Base-by-base conservation (phyloP, 2,329 filamentous ascomycete genomes). In the Colletotrichum sp. region DNA sequence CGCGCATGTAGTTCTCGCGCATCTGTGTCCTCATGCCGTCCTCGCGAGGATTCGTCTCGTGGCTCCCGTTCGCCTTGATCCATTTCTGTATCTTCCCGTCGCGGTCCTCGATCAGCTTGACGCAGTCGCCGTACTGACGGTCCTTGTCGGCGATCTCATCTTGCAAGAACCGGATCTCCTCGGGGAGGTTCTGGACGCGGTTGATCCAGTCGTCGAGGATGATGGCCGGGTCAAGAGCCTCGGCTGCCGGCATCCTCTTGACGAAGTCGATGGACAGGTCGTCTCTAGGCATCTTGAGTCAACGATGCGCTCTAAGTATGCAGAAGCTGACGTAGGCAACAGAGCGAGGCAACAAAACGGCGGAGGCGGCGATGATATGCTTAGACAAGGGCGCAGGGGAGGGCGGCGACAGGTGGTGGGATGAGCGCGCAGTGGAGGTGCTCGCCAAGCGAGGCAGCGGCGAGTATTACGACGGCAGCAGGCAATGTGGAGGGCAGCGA, bases 141-240 rank as follows among this genome's bases (percentile, higher is more conserved):
- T 98, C 95, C 84, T 96, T 96, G 82, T 95, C 93, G 81, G 92
- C 89, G 78, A 96, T 95, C 85, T 97, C 95, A 82, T 96, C 95
- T 81, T 96, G 93, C 77, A 96, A 90, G 86, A 96, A 96, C 24
- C 93, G 93, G 76, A 97, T 93, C 85, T 97, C 95, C 78, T 95
- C 94, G 77, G 95, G 95, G 32, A 96, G 89, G 81, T 97, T 97
- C 80, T 94, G 92, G 24, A 94, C 93, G 85, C 87, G 89, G 83
- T 93, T 92, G 82, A 93, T 92, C 89, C 94, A 96, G 84, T 96
- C 94, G 83, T 96, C 94, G 80, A 96, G 91, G 81, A 96, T 92
- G 78, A 93, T 88, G 72, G 93, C 89, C 75, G 91, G 90, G 80
- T 93, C 92, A 83, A 92, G 88, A 77, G 89, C 87, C 82, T 93